Evolutionary conservation across 108 stramenopile genomes (phyloP).

Genomic region (Cylindrotheca closterium): DNA sequence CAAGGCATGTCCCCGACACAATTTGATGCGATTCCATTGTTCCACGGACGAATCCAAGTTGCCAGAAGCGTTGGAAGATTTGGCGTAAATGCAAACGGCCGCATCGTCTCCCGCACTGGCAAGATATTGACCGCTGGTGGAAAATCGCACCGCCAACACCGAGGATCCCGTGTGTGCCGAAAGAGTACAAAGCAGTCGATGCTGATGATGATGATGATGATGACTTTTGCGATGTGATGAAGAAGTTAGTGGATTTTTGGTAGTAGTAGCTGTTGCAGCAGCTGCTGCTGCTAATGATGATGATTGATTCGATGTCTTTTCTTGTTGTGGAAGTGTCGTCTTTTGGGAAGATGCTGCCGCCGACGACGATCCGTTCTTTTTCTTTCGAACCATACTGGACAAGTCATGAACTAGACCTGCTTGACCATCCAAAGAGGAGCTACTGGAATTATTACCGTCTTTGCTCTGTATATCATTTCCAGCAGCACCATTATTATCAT

Average conservation of each 20-base stretch:
- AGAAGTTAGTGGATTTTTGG: not conserved
- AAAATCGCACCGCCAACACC: constrained; percentile 78
- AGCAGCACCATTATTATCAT: constrained; percentile 13
- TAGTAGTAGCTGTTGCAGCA: constrained; percentile 9
- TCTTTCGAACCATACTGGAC: constrained; percentile 64
- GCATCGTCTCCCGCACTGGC: constrained; percentile 88
- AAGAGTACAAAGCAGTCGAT: constrained; percentile 72
- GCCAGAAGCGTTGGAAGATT: constrained; percentile 29
- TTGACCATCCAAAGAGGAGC: constrained; percentile 5
- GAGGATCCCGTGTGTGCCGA: constrained; percentile 83
- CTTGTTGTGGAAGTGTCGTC: not conserved
- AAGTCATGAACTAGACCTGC: constrained; percentile 63
- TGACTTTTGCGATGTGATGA: constrained; percentile 5
- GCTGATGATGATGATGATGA: constrained; percentile 31
- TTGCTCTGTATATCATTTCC: not conserved
- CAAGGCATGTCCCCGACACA: constrained; percentile 80
- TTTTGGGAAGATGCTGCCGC: constrained; percentile 1
- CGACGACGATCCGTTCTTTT: constrained; percentile 39
- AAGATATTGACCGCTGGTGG: constrained; percentile 64
- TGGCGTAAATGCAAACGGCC: constrained; percentile 69
- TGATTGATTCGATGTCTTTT: not conserved
- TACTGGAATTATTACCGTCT: constrained; percentile 1
- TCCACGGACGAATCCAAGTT: constrained; percentile 59
- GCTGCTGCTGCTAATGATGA: no score
- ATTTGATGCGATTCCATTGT: constrained; percentile 83